Base-by-base conservation (phyloP, 345 rosid species). In the Gossypium australe region DNA sequence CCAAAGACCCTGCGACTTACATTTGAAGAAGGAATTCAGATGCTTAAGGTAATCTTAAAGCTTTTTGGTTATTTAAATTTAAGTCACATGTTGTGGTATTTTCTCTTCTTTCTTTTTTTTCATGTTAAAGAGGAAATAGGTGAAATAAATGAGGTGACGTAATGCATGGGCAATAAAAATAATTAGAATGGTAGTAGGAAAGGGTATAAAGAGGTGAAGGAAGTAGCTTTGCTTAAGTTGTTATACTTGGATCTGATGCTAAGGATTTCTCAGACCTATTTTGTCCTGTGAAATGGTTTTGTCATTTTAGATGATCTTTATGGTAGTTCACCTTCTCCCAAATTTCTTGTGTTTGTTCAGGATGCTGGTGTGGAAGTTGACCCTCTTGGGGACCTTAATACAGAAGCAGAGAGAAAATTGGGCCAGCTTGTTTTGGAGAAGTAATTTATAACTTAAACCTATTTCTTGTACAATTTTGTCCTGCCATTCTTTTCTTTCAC, bases 311-410 rank as follows among this genome's bases (percentile, higher is more conserved):
- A 12, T 10, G 62, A 57, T 57, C 2, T 22, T 57, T 27, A 10
- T 57, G 10, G 6, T 22, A 57, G 62, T 57, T 57, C 58, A 53
- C 58, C 58, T 16, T 7, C 57, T 53, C 24, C 24, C 22, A 53
- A 17, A 17, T 57, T 22, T 57, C 14, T 2, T 57, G 27, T 57
- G 14, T 13, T 75, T 83, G 43, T 75, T 61, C 89, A 92, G 98
- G 97, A 88, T 70, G 92, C 93, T 56, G 97, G 97, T 64, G 87
- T 84, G 62, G 96, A 93, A 71, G 80, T 92, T 74, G 96, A 93
- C 86, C 99, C 99, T 74, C 82, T 85, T 45, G 96, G 97, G 49
- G 99, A 95, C 78, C 80, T 95, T 63, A 95, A 87, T 71, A 95
- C 99, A 3, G 97, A 93, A 80, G 9, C 87, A 48, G 99, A 95